Conservation (phyloP, 192 early-diverging fungal species). For the Entomortierella lignicola region DNA sequence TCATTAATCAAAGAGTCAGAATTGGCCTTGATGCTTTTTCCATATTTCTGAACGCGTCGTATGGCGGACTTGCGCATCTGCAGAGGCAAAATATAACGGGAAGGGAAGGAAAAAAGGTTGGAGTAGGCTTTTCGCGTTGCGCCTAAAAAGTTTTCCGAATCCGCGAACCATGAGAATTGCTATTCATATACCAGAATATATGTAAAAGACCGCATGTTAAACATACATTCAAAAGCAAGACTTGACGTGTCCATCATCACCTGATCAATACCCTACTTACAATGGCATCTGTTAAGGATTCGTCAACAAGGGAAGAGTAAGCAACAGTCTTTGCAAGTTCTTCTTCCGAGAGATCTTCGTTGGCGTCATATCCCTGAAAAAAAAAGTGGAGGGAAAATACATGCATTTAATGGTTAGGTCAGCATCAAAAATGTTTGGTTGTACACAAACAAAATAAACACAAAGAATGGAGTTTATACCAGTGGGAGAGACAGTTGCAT, state of each 20-base stretch:
- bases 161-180: constrained; percentile 87
- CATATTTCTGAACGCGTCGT: constrained; percentile 70
- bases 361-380: constrained; percentile 51
- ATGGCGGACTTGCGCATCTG: constrained; percentile 80
- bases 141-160: constrained; percentile 82
- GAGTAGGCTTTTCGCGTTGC: constrained; percentile 79
- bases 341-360: constrained; percentile 50
- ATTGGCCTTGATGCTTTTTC: constrained; percentile 44
- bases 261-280: constrained; percentile 52
- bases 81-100: constrained; percentile 74
- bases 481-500: background rate
- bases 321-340: constrained; percentile 63
- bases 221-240: background rate
- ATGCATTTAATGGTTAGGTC: constrained; percentile 25
- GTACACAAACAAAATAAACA: background rate
- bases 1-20: constrained; percentile 24
- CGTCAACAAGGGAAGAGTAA: constrained; percentile 79
- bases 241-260: no score
- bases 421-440: background rate
- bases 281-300: constrained; percentile 80
- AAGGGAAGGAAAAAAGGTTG: constrained; percentile 74
- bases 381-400: background rate
- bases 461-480: background rate
- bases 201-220: constrained; percentile 2
- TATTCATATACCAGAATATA: constrained; percentile 17